A percentile compares a stretch with the other conserved stretches of the same genome.
Conservation (phyloP, 2,329 filamentous ascomycete species). For the Aspergillus pseudonomiae region DNA sequence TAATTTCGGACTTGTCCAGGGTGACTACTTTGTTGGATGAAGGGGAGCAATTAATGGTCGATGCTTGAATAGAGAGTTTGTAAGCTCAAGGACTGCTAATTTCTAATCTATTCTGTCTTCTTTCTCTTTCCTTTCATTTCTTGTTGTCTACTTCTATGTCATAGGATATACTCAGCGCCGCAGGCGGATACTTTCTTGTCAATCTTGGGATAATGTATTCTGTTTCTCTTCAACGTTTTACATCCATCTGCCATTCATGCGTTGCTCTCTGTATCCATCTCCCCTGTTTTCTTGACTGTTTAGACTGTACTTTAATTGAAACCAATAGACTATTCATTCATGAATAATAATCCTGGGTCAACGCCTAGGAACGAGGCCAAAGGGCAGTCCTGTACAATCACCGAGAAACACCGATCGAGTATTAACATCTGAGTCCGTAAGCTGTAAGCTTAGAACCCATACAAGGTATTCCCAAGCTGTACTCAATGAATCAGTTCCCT, state of each 20-base stretch:
- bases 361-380: background rate
- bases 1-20: conserved; percentile 81
- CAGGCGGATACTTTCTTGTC: conserved; percentile 10
- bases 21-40: conserved; percentile 90
- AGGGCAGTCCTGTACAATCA: background rate
- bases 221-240: background rate
- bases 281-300: background rate
- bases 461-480: conserved; percentile 22
- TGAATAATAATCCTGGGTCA: background rate
- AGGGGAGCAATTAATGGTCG: conserved; percentile 84
- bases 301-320: background rate
- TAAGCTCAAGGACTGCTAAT: conserved; percentile 9
- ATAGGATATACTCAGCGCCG: conserved; percentile 6
- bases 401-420: too few relatives aligned
- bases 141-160: conserved; percentile 13
- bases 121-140: conserved; percentile 14
- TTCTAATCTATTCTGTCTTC: conserved; percentile 6
- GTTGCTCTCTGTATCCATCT: background rate
- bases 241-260: background rate
- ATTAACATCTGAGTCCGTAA: too few relatives aligned
- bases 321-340: conserved; percentile 2
- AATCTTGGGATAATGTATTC: conserved; percentile 9
- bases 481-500: background rate
- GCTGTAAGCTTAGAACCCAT: conserved; percentile 9
- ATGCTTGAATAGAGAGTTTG: conserved; percentile 44